Conservation (phyloP, 495 filamentous ascomycete species). For the Lepraria neglecta region DNA sequence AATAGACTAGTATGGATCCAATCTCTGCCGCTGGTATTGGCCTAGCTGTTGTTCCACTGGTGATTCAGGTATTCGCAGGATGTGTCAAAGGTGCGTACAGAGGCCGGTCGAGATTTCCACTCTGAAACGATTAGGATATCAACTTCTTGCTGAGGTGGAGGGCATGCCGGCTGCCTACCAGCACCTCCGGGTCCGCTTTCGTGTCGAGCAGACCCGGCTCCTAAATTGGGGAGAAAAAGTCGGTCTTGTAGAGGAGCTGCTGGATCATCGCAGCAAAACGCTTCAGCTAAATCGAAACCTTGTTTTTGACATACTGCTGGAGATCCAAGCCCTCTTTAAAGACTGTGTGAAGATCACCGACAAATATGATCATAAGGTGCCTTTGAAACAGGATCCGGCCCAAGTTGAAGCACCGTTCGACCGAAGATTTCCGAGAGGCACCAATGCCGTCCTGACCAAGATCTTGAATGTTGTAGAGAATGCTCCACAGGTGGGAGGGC, state of each 20-base stretch:
- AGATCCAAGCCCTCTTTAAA: constrained; percentile 18
- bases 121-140: constrained; percentile 17
- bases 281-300: constrained; percentile 16
- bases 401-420: neutral
- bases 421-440: neutral
- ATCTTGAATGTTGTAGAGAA: constrained; percentile 7
- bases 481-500: neutral
- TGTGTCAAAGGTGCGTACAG: constrained; percentile 14
- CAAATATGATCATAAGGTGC: constrained; percentile 11
- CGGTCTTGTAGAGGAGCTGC: constrained; percentile 19
- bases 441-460: constrained; percentile 1
- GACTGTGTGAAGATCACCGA: constrained; percentile 21
- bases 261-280: neutral
- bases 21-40: constrained; percentile 18
- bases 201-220: constrained; percentile 21
- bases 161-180: constrained; percentile 17
- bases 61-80: constrained; percentile 20
- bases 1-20: constrained; percentile 11
- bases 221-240: constrained; percentile 21
- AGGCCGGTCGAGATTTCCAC: neutral
- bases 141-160: constrained; percentile 15
- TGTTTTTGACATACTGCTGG: constrained; percentile 18
- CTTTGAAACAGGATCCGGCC: neutral
- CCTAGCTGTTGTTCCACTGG: constrained; percentile 19
- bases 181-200: constrained; percentile 17